Percentiles rank a stretch among this genome's conserved stretches.
Evolutionary conservation across 306 rosid genomes (phyloP).

Genomic region (Vigna hirtella): DNA sequence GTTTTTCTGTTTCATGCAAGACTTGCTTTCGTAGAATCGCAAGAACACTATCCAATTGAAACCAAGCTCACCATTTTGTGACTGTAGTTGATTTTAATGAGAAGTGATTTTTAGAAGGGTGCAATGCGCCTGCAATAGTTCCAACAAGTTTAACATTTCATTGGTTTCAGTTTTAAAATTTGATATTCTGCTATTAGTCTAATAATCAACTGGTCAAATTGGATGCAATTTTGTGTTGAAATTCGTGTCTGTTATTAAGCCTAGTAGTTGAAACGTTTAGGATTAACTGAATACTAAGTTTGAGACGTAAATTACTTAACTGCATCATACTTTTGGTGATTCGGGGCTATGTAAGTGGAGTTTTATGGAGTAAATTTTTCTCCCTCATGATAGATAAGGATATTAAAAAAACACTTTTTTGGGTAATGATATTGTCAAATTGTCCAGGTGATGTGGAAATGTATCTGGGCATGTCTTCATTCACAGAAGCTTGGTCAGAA

Average conservation of each 20-base stretch:
- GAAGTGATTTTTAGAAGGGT: constrained; percentile 16
- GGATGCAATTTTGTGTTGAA: constrained; percentile 21
- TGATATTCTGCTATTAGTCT: constrained; percentile 22
- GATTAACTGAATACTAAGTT: constrained; percentile 13
- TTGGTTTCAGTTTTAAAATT: constrained; percentile 35
- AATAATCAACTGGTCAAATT: neutral
- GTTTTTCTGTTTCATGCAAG: constrained; percentile 25
- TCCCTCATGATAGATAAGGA: constrained; percentile 12
- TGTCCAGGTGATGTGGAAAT: constrained; percentile 30
- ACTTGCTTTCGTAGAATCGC: constrained; percentile 16
- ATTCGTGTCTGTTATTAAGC: neutral
- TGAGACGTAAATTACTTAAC: constrained; percentile 26
- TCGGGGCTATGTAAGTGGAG: constrained; percentile 1
- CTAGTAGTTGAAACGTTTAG: neutral
- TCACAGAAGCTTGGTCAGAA: constrained; percentile 22
- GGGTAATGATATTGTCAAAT: neutral
- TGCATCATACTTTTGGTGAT: constrained; percentile 32
- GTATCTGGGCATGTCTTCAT: constrained; percentile 2
- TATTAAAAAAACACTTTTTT: neutral
- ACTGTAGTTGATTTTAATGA: constrained; percentile 19
- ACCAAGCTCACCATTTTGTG: constrained; percentile 7
- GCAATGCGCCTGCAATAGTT: constrained; percentile 10
- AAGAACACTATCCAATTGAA: constrained; percentile 14
- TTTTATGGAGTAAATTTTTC: constrained; percentile 26
- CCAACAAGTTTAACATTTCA: neutral